phyloP scores from a whole-genome alignment of 1,139 yeast genomes.

The Meyerozyma guilliermondii region DNA sequence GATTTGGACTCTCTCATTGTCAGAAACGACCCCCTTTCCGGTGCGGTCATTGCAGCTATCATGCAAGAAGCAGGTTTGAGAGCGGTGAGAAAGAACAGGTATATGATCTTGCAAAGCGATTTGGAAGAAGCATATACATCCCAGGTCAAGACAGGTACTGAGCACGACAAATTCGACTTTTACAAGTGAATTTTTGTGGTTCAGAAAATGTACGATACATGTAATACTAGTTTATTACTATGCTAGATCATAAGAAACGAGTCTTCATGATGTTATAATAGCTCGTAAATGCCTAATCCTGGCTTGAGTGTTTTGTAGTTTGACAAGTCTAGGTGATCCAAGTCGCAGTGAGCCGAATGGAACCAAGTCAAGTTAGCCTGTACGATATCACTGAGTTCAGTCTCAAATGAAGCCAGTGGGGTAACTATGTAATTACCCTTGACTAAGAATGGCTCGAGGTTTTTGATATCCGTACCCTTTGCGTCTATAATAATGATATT shows the following conservation, averaged over 20 bases:
- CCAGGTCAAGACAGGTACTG: slow-evolving; percentile 93
- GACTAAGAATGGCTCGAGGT: background rate
- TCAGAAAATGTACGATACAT: background rate
- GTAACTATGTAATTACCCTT: slow-evolving; percentile 33
- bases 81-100: slow-evolving; percentile 96
- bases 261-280: slow-evolving; percentile 13
- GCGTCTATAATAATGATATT: slow-evolving; percentile 28
- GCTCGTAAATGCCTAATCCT: slow-evolving; percentile 54
- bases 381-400: slow-evolving; percentile 12
- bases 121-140: slow-evolving; percentile 96
- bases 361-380: slow-evolving; percentile 32
- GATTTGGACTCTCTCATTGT: slow-evolving; percentile 92
- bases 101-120: slow-evolving; percentile 91
- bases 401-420: slow-evolving; percentile 44
- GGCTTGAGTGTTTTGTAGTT: slow-evolving; percentile 45
- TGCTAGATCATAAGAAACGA: background rate
- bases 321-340: slow-evolving; percentile 62
- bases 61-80: slow-evolving; percentile 99
- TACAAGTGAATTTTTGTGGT: slow-evolving; percentile 54
- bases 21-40: slow-evolving; percentile 94
- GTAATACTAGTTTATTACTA: background rate
- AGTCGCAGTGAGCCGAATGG: slow-evolving; percentile 48
- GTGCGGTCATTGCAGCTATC: slow-evolving; percentile 97
- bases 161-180: slow-evolving; percentile 96
- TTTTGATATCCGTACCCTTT: slow-evolving; percentile 23